Evolutionary conservation across 2,329 filamentous ascomycete genomes (phyloP).

Genomic region (Microdochium paspali): DNA sequence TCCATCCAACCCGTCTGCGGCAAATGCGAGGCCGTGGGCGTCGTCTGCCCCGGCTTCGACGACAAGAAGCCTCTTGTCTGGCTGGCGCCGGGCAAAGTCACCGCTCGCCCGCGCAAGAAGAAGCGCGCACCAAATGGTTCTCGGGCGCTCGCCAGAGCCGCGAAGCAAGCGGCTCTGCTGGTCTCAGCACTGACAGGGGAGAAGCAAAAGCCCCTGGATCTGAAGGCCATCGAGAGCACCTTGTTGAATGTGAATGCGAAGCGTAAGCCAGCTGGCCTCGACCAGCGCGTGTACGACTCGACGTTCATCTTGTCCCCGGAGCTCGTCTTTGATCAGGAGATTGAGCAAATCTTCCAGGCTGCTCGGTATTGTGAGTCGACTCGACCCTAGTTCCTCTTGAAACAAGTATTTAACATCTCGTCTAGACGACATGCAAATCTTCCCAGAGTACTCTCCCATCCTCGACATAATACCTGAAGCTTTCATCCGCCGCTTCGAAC

Average conservation of each 20-base stretch:
- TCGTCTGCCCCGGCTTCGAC: constrained; percentile 11
- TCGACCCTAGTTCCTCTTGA: neutral
- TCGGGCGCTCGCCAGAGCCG: neutral
- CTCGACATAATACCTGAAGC: neutral
- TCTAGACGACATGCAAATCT: neutral
- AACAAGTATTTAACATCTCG: neutral
- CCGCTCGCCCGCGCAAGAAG: neutral
- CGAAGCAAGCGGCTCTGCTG: neutral
- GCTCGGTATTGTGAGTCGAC: neutral
- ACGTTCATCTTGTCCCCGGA: neutral
- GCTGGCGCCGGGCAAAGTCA: constrained; percentile 8
- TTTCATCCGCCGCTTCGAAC: neutral
- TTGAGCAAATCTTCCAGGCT: neutral
- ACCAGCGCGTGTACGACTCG: neutral
- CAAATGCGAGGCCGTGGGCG: constrained; percentile 7
- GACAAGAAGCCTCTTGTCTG: constrained; percentile 12
- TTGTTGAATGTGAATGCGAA: neutral
- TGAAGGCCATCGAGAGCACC: neutral
- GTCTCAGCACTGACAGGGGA: neutral
- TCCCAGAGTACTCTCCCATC: neutral
- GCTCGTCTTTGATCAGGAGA: neutral
- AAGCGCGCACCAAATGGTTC: neutral
- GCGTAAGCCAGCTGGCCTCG: neutral
- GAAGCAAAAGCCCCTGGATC: neutral
- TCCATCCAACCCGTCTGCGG: constrained; percentile 8